These are phyloP conservation scores for Plantago ovata DNA, from an alignment of 257 asterid genomes.

Conservation along the genomic window DNA sequence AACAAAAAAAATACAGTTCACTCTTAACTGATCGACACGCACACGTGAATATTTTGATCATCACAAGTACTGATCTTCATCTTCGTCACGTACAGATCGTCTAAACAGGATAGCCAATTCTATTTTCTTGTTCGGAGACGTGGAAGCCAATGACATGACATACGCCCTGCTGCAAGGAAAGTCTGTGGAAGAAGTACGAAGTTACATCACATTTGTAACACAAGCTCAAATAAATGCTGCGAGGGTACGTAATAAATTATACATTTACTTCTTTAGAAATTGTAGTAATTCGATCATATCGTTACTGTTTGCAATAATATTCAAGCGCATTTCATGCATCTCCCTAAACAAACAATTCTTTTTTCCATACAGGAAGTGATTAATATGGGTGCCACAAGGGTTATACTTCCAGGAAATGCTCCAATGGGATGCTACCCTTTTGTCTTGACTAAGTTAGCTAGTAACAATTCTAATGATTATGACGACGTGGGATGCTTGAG, in stretches of 20 bases:
- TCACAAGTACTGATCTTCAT: neutral
- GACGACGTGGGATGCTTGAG: slow-evolving; percentile 15
- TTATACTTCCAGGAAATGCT: slow-evolving; percentile 10
- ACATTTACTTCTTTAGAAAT: neutral
- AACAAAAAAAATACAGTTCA: neutral
- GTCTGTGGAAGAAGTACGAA: slow-evolving; percentile 9
- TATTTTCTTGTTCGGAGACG: neutral
- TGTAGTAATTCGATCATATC: neutral
- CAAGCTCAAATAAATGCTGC: slow-evolving; percentile 12
- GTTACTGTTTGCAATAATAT: neutral
- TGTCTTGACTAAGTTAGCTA: neutral
- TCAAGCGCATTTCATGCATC: too few relatives aligned
- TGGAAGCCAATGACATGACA: neutral
- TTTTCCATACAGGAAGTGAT: neutral
- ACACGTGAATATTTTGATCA: neutral
- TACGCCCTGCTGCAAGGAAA: slow-evolving; percentile 2
- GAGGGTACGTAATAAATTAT: neutral
- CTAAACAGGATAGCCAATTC: slow-evolving; percentile 5
- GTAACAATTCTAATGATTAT: neutral
- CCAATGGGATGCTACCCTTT: slow-evolving; percentile 17
- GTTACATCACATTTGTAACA: slow-evolving; percentile 7
- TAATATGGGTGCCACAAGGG: slow-evolving; percentile 18
- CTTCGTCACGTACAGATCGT: neutral
- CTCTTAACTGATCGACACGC: neutral
- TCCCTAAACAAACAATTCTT: neutral